Base-by-base conservation (phyloP, 495 filamentous ascomycete species). In the Melanomma pulvis-pyrius region DNA sequence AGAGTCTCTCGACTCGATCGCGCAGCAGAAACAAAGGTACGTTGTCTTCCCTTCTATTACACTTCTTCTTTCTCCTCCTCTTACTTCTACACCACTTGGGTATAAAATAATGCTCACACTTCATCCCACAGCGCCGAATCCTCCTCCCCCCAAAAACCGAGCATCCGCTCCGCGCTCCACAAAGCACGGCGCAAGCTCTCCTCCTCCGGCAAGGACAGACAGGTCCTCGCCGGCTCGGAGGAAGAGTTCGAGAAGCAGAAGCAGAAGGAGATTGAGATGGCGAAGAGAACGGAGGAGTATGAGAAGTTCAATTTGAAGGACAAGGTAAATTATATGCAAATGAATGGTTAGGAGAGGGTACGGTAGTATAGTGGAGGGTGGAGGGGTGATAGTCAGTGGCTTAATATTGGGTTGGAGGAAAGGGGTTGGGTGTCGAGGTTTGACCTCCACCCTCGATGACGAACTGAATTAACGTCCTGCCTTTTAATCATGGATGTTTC, bases 161-260 rank as follows among this genome's bases (percentile, higher is more conserved):
- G 32, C 13, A 36, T 36, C 32, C 39, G 39, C 13, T 44, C 5
- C n/a, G 39, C 13, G 8, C 39, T 44, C 8, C 3, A 6, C 39
- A 59, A 59, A 46, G 56, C 56, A 9, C 15, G 30, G 22, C 41
- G 30, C 22, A 59, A 29, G 25, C 22, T 59, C n/a, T 26, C 56
- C 17, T 34, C 32, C 3, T 58, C 54, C 21, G 15, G 29, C 1
- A 30, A 46, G n/a, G 21, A 19, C 34, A 41, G 24, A n/a, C 26
- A 55, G 52, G 26, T 19, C 56, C 56, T 48, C 15, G 19, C 36
- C 9, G 24, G 36, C 2, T 48, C 56, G 11, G 56, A 59, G 30
- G 24, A 59, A 36, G 56, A 59, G 21, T 59, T 48, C 15, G 28
- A 41, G 56, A 25, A 59, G 41, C 39, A 28, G 56, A 59, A 59